Evolutionary conservation across 73 alveolate genomes (phyloP).

Genomic region (Blepharisma stoltei): DNA sequence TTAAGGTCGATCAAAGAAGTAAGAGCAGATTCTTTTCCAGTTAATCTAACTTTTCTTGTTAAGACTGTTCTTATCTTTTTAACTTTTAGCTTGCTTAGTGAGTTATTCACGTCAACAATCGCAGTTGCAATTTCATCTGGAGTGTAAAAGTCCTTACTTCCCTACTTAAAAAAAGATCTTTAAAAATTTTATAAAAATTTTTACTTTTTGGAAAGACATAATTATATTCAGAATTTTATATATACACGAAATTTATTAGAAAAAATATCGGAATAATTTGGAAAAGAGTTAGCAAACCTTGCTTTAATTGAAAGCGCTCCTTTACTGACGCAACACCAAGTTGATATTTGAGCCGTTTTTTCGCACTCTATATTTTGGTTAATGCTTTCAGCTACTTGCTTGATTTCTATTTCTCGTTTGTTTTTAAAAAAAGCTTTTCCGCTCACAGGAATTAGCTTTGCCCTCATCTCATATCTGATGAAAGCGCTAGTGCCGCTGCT

Average conservation of each 20-base stretch:
- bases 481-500: no score
- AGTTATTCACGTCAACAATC: not conserved
- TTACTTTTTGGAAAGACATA: no score
- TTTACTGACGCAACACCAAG: conserved; percentile 8
- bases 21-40: not conserved
- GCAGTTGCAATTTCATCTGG: conserved; percentile 5
- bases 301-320: not conserved
- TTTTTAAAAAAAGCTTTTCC: no score
- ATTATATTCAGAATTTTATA: no score
- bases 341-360: not conserved
- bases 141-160: not conserved
- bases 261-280: no score
- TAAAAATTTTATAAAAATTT: no score
- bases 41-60: not conserved
- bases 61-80: not conserved
- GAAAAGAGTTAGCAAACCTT: not conserved
- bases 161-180: no score
- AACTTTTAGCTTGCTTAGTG: not conserved
- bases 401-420: no score
- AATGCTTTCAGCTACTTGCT: not conserved
- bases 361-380: not conserved
- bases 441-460: no score
- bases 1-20: no score
- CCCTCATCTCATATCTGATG: no score
- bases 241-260: no score